Percentiles rank a stretch among this genome's conserved stretches.
These are phyloP conservation scores for Yamadazyma nakazawae DNA, from an alignment of 805 yeast species.

Conservation along the genomic window DNA sequence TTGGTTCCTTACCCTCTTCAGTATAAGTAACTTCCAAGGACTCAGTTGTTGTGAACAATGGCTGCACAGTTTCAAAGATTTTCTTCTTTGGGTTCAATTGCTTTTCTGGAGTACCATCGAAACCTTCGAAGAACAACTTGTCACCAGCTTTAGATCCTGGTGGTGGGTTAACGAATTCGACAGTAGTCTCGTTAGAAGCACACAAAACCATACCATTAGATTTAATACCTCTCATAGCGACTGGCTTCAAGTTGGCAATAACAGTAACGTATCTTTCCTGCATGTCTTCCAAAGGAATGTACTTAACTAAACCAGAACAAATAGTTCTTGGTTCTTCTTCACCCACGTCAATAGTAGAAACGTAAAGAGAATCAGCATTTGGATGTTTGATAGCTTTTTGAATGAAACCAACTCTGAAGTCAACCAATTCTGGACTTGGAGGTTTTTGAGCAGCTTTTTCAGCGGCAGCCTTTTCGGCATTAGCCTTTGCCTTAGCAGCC, in stretches of 20 bases:
- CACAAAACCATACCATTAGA: constrained; percentile 97
- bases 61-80: constrained; percentile 94
- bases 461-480: constrained; percentile 48
- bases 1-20: constrained; percentile 71
- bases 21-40: constrained; percentile 75
- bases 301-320: constrained; percentile 92
- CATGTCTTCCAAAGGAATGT: constrained; percentile 88
- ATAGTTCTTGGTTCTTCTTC: constrained; percentile 97
- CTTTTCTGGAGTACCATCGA: constrained; percentile 83
- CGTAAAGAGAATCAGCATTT: constrained; percentile 94
- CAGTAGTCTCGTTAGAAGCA: constrained; percentile 70
- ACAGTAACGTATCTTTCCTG: constrained; percentile 88
- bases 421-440: constrained; percentile 81
- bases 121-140: constrained; percentile 91
- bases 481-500: constrained; percentile 60
- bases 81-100: constrained; percentile 97
- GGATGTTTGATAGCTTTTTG: constrained; percentile 97
- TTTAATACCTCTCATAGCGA: constrained; percentile 95
- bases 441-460: constrained; percentile 56
- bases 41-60: constrained; percentile 79
- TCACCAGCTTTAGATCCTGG: constrained; percentile 92
- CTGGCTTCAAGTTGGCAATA: constrained; percentile 96
- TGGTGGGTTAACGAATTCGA: constrained; percentile 95
- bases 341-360: constrained; percentile 94
- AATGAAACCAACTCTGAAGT: constrained; percentile 93